Conservation (phyloP, 148 eudicot genomes). For the Spergularia marina region DNA sequence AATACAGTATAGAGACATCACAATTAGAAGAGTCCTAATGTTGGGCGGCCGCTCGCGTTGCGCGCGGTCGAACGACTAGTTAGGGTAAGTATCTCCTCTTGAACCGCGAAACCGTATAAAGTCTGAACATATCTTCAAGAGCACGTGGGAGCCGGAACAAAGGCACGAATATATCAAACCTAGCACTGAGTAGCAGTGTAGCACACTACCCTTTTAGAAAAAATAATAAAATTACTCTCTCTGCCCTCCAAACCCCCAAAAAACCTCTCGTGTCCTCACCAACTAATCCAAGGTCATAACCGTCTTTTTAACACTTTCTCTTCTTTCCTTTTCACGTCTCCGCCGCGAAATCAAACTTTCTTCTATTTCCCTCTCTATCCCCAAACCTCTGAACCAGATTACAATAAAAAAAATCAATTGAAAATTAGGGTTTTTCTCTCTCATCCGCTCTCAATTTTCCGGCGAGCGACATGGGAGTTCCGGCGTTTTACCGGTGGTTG, state of each 20-base stretch:
- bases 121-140: background rate
- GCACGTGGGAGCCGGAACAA: background rate
- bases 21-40: no score
- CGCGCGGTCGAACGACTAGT: no score
- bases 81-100: no score
- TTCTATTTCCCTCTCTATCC: background rate
- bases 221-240: background rate
- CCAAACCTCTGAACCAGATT: background rate
- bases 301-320: background rate
- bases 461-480: constrained; percentile 66
- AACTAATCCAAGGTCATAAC: background rate
- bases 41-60: no score
- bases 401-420: no score
- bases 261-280: background rate
- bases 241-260: background rate
- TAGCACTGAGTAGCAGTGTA: background rate
- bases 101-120: no score
- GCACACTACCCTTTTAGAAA: background rate
- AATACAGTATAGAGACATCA: no score
- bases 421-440: constrained; percentile 25
- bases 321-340: background rate
- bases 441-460: background rate
- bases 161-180: background rate
- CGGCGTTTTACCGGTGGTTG: constrained; percentile 94
- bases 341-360: background rate